A percentile compares a stretch with the other conserved stretches of the same genome.
phyloP scores from a whole-genome alignment of 495 filamentous ascomycete species.

The Hypoxylon rickii region DNA sequence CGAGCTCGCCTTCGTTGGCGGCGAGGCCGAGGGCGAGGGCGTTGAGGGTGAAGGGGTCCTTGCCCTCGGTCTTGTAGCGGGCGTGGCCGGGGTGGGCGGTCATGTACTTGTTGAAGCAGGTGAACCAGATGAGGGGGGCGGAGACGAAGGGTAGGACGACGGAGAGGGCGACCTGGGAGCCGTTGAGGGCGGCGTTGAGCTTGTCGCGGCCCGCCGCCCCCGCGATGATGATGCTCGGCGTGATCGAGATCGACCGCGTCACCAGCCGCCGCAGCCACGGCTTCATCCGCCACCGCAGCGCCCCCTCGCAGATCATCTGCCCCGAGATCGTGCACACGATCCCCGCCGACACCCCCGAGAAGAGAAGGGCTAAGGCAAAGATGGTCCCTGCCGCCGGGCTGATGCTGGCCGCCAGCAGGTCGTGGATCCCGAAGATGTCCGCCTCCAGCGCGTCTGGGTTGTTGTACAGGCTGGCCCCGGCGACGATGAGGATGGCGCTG shows the following conservation, averaged over 20 bases:
- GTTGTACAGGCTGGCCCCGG: slow-evolving; percentile 76
- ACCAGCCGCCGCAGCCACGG: slow-evolving; percentile 76
- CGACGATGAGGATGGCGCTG: slow-evolving; percentile 85
- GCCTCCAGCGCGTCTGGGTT: slow-evolving; percentile 61
- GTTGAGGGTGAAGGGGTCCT: slow-evolving; percentile 18
- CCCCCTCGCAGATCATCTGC: slow-evolving; percentile 82
- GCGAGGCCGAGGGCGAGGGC: slow-evolving; percentile 4
- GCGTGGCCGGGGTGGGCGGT: slow-evolving; percentile 56
- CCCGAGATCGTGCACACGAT: slow-evolving; percentile 85
- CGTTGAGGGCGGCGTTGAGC: slow-evolving; percentile 74
- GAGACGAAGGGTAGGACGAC: slow-evolving; percentile 81
- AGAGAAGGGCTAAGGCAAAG: slow-evolving; percentile 75
- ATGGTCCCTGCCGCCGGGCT: slow-evolving; percentile 73
- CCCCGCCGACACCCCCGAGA: slow-evolving; percentile 77
- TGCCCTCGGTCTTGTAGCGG: slow-evolving; percentile 39
- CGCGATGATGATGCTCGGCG: slow-evolving; percentile 80
- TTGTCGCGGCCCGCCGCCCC: slow-evolving; percentile 75
- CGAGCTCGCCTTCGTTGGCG: slow-evolving; percentile 25
- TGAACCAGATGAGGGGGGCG: slow-evolving; percentile 87
- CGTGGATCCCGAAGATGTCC: slow-evolving; percentile 82
- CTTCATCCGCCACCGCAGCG: slow-evolving; percentile 68
- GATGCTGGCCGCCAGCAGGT: slow-evolving; percentile 70
- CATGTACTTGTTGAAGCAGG: slow-evolving; percentile 82
- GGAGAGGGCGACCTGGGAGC: slow-evolving; percentile 78
- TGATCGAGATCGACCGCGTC: slow-evolving; percentile 76